Conservation (phyloP, 345 rosid genomes). For the Salix caprea region DNA sequence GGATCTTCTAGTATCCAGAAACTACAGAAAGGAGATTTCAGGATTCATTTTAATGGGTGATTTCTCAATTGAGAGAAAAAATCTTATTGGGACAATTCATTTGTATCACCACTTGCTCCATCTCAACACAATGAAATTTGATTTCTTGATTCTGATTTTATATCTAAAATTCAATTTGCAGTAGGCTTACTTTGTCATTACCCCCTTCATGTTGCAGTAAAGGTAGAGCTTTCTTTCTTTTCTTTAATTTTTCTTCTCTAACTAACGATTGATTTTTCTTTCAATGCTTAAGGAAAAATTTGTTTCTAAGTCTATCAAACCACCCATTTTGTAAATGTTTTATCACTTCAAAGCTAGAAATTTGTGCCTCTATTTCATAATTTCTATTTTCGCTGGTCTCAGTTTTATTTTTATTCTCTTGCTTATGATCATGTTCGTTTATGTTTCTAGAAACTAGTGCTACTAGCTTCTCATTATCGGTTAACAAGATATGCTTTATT, state of each 20-base stretch:
- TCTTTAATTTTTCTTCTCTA: too few species aligned
- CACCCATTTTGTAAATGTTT: neutral
- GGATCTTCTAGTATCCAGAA: neutral
- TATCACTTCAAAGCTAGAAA: neutral
- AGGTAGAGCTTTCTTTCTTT: neutral
- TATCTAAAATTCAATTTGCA: neutral
- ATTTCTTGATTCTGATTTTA: neutral
- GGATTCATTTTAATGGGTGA: neutral
- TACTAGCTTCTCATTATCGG: neutral
- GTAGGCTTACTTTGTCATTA: neutral
- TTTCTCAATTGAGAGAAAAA: neutral
- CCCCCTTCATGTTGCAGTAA: neutral
- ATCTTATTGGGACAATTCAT: neutral
- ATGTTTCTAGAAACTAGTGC: neutral
- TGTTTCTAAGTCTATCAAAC: neutral
- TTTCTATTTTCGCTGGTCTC: too few species aligned
- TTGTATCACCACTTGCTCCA: neutral
- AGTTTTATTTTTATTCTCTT: too few species aligned
- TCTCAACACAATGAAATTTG: neutral
- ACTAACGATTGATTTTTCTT: neutral
- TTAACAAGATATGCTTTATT: neutral
- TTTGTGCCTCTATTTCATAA: neutral
- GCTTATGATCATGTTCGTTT: neutral
- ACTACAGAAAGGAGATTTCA: neutral
- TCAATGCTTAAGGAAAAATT: neutral